These are phyloP conservation scores for Pythium vanterpoolii DNA, from an alignment of 352 stramenopile species.

Conservation along the genomic window DNA sequence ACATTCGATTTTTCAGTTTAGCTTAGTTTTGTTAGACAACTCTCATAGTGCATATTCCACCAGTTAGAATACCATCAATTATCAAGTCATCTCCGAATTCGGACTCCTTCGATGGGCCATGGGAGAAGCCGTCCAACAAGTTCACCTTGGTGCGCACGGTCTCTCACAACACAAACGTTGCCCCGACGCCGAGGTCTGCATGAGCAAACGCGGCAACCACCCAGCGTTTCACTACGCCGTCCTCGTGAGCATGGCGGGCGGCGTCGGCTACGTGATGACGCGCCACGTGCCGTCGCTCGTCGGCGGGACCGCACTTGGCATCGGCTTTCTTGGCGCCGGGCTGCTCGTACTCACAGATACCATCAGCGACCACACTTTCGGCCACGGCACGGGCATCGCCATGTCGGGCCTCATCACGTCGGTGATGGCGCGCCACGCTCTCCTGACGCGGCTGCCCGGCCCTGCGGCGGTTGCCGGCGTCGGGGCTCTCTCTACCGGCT, in stretches of 20 bases:
- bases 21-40: constrained; percentile 1
- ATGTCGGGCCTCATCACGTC: constrained; percentile 70
- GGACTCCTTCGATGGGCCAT: constrained; percentile 1
- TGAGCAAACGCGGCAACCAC: constrained; percentile 45
- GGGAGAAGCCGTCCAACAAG: constrained; percentile 12
- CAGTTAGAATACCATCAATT: constrained; percentile 14
- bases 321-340: constrained; percentile 63
- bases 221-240: constrained; percentile 74
- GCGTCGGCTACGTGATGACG: constrained; percentile 59
- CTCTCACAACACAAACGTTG: not conserved
- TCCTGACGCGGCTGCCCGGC: constrained; percentile 39
- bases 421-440: constrained; percentile 51
- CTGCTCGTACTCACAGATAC: constrained; percentile 64
- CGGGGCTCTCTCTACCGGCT: constrained; percentile 56
- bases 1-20: not conserved
- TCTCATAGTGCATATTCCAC: constrained; percentile 14
- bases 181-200: not conserved
- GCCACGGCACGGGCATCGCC: constrained; percentile 56
- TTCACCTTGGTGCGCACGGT: not conserved
- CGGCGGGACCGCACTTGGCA: constrained; percentile 51
- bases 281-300: constrained; percentile 63
- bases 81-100: constrained; percentile 14
- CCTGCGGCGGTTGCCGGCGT: constrained; percentile 44
- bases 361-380: constrained; percentile 71
- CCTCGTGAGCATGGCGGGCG: constrained; percentile 57